Percentiles rank a stretch among this genome's conserved stretches.
These are phyloP conservation scores for Globisporangium paddicum DNA, from an alignment of 352 stramenopile species.

Conservation along the genomic window DNA sequence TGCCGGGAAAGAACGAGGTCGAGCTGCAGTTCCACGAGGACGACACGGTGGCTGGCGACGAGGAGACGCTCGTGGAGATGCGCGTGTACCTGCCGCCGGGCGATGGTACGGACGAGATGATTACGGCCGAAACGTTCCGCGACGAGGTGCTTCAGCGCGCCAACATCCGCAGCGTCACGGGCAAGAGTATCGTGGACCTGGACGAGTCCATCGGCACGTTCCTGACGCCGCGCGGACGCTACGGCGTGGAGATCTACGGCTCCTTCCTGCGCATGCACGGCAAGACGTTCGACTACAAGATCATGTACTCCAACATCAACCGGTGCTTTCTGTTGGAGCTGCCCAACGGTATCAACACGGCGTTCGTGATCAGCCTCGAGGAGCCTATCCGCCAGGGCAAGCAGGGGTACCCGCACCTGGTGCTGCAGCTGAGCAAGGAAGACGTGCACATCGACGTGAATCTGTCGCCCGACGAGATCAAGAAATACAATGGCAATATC, in stretches of 20 bases:
- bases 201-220: conserved; percentile 97
- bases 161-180: conserved; percentile 90
- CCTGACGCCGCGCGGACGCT: conserved; percentile 96
- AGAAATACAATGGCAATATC: conserved; percentile 97
- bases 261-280: conserved; percentile 97
- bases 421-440: conserved; percentile 93
- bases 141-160: conserved; percentile 82
- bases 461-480: conserved; percentile 95
- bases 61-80: conserved; percentile 95
- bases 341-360: conserved; percentile 95
- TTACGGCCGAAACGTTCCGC: conserved; percentile 74
- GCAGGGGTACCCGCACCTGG: conserved; percentile 98
- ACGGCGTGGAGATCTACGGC: conserved; percentile 97
- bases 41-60: conserved; percentile 93
- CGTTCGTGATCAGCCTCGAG: conserved; percentile 98
- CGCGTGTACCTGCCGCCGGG: conserved; percentile 93
- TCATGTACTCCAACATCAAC: conserved; percentile 99
- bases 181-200: conserved; percentile 97
- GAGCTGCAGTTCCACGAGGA: conserved; percentile 99
- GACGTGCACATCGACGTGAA: conserved; percentile 91
- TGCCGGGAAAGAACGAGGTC: conserved; percentile 97
- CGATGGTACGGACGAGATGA: conserved; percentile 40
- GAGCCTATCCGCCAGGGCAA: conserved; percentile 99
- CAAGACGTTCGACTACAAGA: conserved; percentile 99
- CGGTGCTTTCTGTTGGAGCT: conserved; percentile 97